These are phyloP conservation scores for Sarocladium kiliense DNA, from an alignment of 2,329 filamentous ascomycete species.

Conservation along the genomic window DNA sequence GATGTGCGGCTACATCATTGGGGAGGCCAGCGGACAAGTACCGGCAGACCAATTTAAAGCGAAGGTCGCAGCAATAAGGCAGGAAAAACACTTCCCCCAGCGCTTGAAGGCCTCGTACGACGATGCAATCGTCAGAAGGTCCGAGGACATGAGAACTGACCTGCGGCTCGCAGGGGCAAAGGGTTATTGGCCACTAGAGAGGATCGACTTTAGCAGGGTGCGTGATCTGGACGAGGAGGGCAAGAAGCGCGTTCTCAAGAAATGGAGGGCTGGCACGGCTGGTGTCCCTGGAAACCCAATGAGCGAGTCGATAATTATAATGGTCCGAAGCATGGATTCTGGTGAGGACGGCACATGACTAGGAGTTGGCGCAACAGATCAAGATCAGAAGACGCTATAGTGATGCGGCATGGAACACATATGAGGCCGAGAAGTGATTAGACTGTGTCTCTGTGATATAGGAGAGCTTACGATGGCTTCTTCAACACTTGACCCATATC, in stretches of 20 bases:
- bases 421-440: too few relatives aligned
- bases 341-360: neutral
- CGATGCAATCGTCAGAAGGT: neutral
- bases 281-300: neutral
- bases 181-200: constrained; percentile 1
- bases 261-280: neutral
- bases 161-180: neutral
- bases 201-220: constrained; percentile 6
- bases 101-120: neutral
- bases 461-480: too few relatives aligned
- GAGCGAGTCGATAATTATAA: neutral
- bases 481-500: too few relatives aligned
- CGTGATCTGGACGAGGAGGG: neutral
- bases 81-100: neutral
- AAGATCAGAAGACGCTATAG: too few relatives aligned
- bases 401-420: too few relatives aligned
- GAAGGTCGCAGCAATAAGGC: neutral
- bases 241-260: neutral
- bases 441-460: too few relatives aligned
- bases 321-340: neutral
- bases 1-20: constrained; percentile 6
- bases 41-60: neutral
- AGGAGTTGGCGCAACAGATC: too few relatives aligned
- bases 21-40: neutral
- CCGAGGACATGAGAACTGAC: neutral